Base-by-base conservation (phyloP, 345 rosid species). In the Citrus sinensis region DNA sequence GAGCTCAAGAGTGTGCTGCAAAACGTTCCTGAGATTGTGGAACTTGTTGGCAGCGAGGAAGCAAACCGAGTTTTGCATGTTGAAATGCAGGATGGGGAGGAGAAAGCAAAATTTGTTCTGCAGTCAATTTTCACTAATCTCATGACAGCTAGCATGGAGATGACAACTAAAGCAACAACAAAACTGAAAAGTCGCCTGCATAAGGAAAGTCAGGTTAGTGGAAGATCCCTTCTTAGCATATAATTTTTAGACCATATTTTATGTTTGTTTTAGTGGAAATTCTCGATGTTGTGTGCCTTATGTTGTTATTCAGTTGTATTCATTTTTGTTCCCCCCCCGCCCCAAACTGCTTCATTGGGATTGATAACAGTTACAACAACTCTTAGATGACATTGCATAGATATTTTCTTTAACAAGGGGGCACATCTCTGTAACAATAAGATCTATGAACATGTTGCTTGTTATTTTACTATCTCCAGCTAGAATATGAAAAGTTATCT, bases 1-100 rank as follows among this genome's bases (percentile, higher is more conserved):
- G 99, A 97, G 87, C 98, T 97, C 76, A 93, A 90, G 86, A 80
- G 78, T 67, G 92, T 94, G 70, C 87, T 97, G 86, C 86, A 84
- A 54, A 87, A 82, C 80, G 83, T 93, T 78, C 98, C 98, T 3
- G 99, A 97, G 90, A 87, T 97, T 4, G 89, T 88, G 55, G 93
- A 97, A 80, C 80, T 97, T 82, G 88, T 97, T 80, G 97, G 95
- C 29, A 80, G 69, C 65, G 86, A 78, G 80, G 94, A 87, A 67
- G 88, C 88, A 61, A 85, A 84, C 80, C 84, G 84, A 85, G 80
- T 87, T 54, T 79, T 88, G 61, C 70, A 83, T 73, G 74, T 92
- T 76, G 83, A 80, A 27, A 86, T 88, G 69, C 86, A 87, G 66
- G 92, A 89, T 70, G 88, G 80, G 14, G 83, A 73, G 78, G 85